Evolutionary conservation across 257 asterid genomes (phyloP).

Genomic region (Asclepias syriaca): DNA sequence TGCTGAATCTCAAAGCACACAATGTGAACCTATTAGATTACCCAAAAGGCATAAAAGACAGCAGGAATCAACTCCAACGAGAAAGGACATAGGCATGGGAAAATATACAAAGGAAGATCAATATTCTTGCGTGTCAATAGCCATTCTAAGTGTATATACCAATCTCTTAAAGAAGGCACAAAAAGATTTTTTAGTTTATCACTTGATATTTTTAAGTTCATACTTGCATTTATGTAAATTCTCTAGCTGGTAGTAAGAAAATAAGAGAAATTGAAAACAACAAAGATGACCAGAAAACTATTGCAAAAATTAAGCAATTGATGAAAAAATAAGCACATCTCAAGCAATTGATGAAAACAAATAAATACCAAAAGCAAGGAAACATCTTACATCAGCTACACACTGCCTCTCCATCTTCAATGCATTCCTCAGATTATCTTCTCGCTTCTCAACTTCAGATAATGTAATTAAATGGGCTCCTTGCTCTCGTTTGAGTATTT

Average conservation of each 20-base stretch:
- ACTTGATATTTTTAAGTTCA: neutral
- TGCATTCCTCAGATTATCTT: constrained; percentile 60
- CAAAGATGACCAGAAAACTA: neutral
- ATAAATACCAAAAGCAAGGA: neutral
- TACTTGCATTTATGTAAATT: neutral
- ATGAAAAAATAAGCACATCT: neutral
- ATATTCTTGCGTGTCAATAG: neutral
- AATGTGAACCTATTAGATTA: neutral
- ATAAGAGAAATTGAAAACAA: neutral
- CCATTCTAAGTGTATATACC: neutral
- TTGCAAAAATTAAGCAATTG: neutral
- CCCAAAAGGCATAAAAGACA: neutral
- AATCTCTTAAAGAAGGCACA: neutral
- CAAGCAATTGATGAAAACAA: neutral
- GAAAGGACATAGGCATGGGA: neutral
- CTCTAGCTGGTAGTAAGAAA: neutral
- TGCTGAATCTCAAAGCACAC: neutral
- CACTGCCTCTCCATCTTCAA: constrained; percentile 61
- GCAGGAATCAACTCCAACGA: neutral
- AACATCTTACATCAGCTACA: constrained; percentile 53
- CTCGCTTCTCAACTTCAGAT: constrained; percentile 74
- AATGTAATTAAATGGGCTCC: constrained; percentile 56
- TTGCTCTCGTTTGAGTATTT: constrained; percentile 75
- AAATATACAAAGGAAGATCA: neutral
- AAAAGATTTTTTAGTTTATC: neutral